Conservation (phyloP, 345 rosid genomes). For the Excoecaria cochinchinensis region DNA sequence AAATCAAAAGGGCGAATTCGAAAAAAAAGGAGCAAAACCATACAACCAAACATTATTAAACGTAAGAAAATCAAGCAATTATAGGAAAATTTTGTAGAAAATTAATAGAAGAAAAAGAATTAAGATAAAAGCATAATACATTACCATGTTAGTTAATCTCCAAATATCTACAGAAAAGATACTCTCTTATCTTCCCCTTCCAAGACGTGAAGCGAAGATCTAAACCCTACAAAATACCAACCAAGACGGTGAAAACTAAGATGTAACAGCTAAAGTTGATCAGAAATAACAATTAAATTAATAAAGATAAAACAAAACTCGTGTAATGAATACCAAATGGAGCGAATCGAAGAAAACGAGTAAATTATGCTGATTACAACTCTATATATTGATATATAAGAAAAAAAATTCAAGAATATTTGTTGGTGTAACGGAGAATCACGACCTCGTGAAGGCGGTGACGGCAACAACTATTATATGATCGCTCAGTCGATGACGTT, state of each 20-base stretch:
- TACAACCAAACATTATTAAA: too few relatives aligned
- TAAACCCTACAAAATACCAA: not conserved
- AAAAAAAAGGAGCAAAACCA: not conserved
- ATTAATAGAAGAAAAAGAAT: not conserved
- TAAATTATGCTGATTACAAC: not conserved
- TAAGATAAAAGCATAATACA: not conserved
- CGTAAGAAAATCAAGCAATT: not conserved
- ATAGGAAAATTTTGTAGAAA: not conserved
- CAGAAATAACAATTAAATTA: not conserved
- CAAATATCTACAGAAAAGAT: not conserved
- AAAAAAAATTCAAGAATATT: not conserved
- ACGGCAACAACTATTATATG: not conserved
- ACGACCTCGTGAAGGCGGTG: not conserved
- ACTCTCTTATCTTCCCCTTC: not conserved
- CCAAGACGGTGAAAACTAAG: not conserved
- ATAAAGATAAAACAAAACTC: not conserved
- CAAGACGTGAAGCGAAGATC: not conserved
- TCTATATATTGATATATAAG: not conserved
- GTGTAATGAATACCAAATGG: not conserved
- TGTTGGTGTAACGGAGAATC: not conserved
- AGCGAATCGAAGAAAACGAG: not conserved
- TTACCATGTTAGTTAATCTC: slow-evolving; percentile 5
- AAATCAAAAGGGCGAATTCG: not conserved
- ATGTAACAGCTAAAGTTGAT: not conserved
- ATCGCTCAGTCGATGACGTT: not conserved